Evolutionary conservation across 2,329 filamentous ascomycete genomes (phyloP).

Genomic region (Arthroderma sp.): DNA sequence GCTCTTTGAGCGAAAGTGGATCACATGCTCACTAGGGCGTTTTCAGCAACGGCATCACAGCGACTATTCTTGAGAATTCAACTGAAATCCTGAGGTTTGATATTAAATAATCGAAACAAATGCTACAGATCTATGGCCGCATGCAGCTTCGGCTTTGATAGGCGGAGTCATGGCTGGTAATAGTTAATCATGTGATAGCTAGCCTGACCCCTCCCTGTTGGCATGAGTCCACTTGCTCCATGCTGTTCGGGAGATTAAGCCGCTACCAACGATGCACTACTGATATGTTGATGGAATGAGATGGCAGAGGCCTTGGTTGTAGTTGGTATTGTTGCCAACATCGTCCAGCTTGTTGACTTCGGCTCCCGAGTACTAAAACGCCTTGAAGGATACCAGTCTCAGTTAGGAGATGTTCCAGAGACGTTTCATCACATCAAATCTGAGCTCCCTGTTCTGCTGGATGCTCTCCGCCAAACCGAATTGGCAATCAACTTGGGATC

Average conservation of each 20-base stretch:
- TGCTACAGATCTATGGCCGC: too few species aligned
- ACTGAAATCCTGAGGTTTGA: too few species aligned
- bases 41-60: too few species aligned
- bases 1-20: too few species aligned
- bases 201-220: too few species aligned
- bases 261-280: background rate
- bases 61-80: too few species aligned
- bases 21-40: too few species aligned
- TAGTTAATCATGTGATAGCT: too few species aligned
- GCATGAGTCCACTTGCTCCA: too few species aligned
- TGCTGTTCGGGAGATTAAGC: background rate
- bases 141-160: too few species aligned
- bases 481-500: background rate
- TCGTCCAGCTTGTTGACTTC: slow-evolving; percentile 11
- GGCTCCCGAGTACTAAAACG: background rate
- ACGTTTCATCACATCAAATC: background rate
- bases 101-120: too few species aligned
- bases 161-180: too few species aligned
- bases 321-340: slow-evolving; percentile 12
- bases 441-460: slow-evolving; percentile 3
- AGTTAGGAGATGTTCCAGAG: background rate
- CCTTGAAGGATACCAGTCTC: background rate
- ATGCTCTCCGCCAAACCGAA: slow-evolving; percentile 3
- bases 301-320: slow-evolving; percentile 15
- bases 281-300: background rate